Evolutionary conservation across 2,329 filamentous ascomycete genomes (phyloP), one percentile per base, ranked within the genome.

Genomic region (Neurospora crassa): DNA sequence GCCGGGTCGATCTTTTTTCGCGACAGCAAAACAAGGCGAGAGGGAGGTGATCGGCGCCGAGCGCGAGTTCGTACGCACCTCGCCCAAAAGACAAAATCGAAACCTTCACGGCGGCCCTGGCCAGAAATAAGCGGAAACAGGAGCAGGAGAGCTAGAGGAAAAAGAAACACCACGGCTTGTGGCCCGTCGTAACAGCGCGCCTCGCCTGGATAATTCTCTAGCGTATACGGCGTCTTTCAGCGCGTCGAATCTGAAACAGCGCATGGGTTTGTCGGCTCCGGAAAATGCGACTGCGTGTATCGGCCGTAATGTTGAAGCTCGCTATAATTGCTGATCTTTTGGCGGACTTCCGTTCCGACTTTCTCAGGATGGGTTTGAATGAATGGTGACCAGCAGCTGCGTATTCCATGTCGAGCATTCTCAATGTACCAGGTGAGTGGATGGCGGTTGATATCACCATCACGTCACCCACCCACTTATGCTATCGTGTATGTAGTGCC

Each of bases 381-480:
- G 76, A 79, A 68, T 80, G 78, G 79, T 77, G 74, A 37, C 78
- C 79, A 3, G 75, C 78, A 68, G 74, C 75, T n/a, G 74, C 77
- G 34, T 79, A 75, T 71, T 72, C 68, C 63, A 78, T 79, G 68
- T 70, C 72, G 12, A 74, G 73, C 34, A 75, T 80, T 67, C 73
- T 71, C 34, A 74, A 78, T 29, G 74, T 73, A 43, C 75, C 78
- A 11, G 77, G 78, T 10, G 78, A 80, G 59, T 77, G 75, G 73
- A 72, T 80, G 47, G 67, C 70, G 24, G 75, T 79, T 20, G 75
- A 74, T 40, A 73, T 78, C 41, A 77, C 76, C 41, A 73, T 76
- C 5, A 59, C 70, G 16, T 70, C 69, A 34, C 71, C 68, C 29
- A 74, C 72, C 7, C 34, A 37, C 34, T 37, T 37, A 37, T 16